Base-by-base conservation (phyloP, 192 early-diverging fungal genomes). In the Thamnidium elegans region DNA sequence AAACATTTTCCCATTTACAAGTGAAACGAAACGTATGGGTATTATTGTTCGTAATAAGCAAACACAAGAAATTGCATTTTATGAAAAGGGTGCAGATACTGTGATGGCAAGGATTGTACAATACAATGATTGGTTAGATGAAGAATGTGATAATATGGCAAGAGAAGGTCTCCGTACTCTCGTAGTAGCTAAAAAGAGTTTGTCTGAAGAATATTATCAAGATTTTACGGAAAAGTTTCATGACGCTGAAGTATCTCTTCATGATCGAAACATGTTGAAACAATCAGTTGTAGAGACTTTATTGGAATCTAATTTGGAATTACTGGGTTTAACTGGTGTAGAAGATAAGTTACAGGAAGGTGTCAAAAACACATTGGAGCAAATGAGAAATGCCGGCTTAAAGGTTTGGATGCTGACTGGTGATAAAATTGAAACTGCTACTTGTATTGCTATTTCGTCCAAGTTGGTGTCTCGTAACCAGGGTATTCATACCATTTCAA, bases 371-470 rank as follows among this genome's bases (percentile, higher is more conserved):
- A 98, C 94, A 11, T 76, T 98, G 15, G 94, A 97, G 77, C 73
- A 91, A 15, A 72, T 98, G 75, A 80, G 94, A 55, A 95, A 96
- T 73, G 94, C 96, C n/a, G 94, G 94, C 8, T 63, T 97, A 48
- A 90, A 87, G 62, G 89, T 98, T 20, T 98, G 96, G 96, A 98
- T 98, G 96, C 83, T 98, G 61, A 98, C 96, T 0, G 94, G 75
- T 52, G 96, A 98, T 77, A 98, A 98, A 71, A 93, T 96, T 52
- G 96, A 98, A 75, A 98, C 96, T 9, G 96, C 96, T 20, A 94
- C 92, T 0, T 95, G 93, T 71, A 93, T 98, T 69, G 93, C 96
- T 1, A 86, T 97, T 11, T 96, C 94, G 1, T 93, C 93, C 11
- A 93, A 92, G 59, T 82, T 98, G n/a, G 90, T 98, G 7, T 82